A percentile compares a stretch with the other conserved stretches of the same genome.
phyloP scores from a whole-genome alignment of 148 eudicot species.

The Tetragonia tetragonoides region DNA sequence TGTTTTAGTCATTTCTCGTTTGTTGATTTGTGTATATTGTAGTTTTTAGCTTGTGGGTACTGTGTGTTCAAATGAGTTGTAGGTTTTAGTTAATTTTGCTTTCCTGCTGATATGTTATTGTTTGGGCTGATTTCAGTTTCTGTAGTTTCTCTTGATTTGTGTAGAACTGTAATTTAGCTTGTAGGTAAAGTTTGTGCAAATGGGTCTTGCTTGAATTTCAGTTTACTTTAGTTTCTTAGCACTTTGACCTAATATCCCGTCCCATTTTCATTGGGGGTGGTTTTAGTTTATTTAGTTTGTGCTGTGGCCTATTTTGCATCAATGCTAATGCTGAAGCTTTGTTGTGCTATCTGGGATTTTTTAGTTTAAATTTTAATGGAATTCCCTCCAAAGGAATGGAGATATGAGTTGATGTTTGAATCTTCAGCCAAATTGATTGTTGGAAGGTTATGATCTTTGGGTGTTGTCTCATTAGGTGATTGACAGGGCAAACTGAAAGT shows the following conservation, averaged over 20 bases:
- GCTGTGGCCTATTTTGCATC: neutral
- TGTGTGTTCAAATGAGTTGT: neutral
- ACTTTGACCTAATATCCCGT: neutral
- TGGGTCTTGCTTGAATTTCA: slow-evolving; percentile 9
- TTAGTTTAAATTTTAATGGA: neutral
- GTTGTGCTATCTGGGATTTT: neutral
- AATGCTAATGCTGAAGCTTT: neutral
- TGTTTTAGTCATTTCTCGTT: neutral
- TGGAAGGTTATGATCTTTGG: neutral
- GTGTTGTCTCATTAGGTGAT: neutral
- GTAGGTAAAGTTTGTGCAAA: slow-evolving; percentile 9
- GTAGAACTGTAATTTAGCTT: slow-evolving; percentile 6
- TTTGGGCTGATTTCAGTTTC: neutral
- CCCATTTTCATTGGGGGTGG: neutral
- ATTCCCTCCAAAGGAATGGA: neutral
- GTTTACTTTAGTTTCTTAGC: neutral
- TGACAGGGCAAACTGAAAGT: neutral
- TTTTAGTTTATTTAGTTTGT: neutral
- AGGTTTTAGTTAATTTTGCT: neutral
- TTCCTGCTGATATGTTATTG: neutral
- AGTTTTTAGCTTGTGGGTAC: slow-evolving; percentile 1
- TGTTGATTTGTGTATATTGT: neutral
- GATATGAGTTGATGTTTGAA: neutral
- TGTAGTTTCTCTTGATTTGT: neutral
- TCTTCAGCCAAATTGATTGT: neutral